Percentiles rank a stretch among this genome's conserved stretches.
Evolutionary conservation across 164 flowering plant genomes (phyloP).

Genomic region (Taxillus chinensis): DNA sequence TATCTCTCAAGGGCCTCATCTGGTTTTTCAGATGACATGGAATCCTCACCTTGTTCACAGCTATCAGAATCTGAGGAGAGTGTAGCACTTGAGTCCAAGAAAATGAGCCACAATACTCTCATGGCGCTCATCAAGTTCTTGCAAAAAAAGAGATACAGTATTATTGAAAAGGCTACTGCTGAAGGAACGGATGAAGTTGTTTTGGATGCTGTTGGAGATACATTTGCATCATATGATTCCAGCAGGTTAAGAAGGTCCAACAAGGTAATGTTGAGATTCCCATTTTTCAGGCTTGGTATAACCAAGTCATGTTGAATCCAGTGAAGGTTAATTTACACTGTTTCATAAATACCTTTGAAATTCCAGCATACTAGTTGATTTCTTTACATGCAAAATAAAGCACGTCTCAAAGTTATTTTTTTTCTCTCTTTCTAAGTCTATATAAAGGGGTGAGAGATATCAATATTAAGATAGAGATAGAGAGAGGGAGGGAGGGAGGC

Average conservation of each 20-base stretch:
- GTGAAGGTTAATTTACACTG: too few species aligned
- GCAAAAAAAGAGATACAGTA: constrained; percentile 68
- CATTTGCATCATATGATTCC: constrained; percentile 36
- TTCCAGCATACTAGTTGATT: too few species aligned
- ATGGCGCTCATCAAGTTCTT: constrained; percentile 89
- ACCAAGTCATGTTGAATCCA: too few species aligned
- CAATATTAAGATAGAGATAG: too few species aligned
- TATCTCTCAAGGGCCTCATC: constrained; percentile 81
- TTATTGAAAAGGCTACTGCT: constrained; percentile 81
- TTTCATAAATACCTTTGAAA: too few species aligned
- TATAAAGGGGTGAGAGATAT: too few species aligned
- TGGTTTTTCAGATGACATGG: constrained; percentile 86
- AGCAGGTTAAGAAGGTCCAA: constrained; percentile 40
- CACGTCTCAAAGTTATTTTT: too few species aligned
- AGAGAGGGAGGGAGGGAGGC: too few species aligned
- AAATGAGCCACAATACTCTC: constrained; percentile 82
- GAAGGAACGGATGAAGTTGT: constrained; percentile 94
- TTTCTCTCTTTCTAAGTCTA: too few species aligned
- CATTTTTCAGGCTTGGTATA: too few species aligned
- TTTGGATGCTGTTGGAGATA: constrained; percentile 68
- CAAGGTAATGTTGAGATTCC: constrained; percentile 39
- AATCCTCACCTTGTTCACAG: constrained; percentile 35
- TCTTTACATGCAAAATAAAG: too few species aligned
- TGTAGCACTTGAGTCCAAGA: constrained; percentile 60
- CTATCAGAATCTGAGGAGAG: constrained; percentile 49